Conservation (phyloP, 805 yeast species). For the Priceomyces medius region DNA sequence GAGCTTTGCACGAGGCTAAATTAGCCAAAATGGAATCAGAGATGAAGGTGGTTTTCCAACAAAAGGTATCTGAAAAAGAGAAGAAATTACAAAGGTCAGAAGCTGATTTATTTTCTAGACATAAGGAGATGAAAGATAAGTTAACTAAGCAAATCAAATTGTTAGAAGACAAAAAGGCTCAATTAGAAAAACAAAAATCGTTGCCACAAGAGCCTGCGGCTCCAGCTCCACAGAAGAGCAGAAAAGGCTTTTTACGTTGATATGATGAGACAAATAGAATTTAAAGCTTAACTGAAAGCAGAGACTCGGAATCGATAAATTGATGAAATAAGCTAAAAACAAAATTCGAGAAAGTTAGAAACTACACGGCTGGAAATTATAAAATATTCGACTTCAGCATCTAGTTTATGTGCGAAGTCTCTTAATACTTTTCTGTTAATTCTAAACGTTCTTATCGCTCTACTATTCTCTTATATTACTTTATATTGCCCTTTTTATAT, state of each 20-base stretch:
- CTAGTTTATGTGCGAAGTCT: background rate
- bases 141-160: slow-evolving; percentile 82
- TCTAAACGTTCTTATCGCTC: background rate
- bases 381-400: background rate
- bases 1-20: slow-evolving; percentile 88
- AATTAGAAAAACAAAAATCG: slow-evolving; percentile 61
- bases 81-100: slow-evolving; percentile 95
- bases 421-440: background rate
- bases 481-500: background rate
- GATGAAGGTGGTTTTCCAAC: slow-evolving; percentile 95
- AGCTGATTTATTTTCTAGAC: slow-evolving; percentile 92
- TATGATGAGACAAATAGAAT: background rate
- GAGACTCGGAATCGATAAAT: background rate
- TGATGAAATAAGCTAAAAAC: background rate
- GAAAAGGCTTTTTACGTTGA: slow-evolving; percentile 79
- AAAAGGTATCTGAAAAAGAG: slow-evolving; percentile 94
- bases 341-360: background rate
- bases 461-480: background rate
- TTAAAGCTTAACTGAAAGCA: background rate
- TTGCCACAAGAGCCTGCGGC: slow-evolving; percentile 52
- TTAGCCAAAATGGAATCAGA: slow-evolving; percentile 92
- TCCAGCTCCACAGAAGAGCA: slow-evolving; percentile 54
- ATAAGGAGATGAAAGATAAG: slow-evolving; percentile 96
- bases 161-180: slow-evolving; percentile 86
- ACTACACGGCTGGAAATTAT: background rate